Evolutionary conservation across 129 eudicot species (phyloP).

Genomic region (carrot (Daucus carota)): DH1_v3.0 NC_030382.2:57087501-57088000

Average conservation of each 20-base stretch:
- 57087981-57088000: no score
- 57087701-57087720: not conserved
- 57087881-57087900: not conserved
- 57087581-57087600: not conserved
- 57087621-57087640: not conserved
- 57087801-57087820: not conserved
- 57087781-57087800: not conserved
- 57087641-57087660: not conserved
- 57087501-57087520: not conserved
- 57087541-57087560: slow-evolving; percentile 51
- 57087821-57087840: not conserved
- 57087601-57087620: not conserved
- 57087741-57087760: not conserved
- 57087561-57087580: not conserved
- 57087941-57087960: no score
- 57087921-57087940: no score
- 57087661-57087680: not conserved
- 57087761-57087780: not conserved
- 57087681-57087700: not conserved
- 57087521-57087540: not conserved
- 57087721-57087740: not conserved
- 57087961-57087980: no score
- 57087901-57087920: not conserved
- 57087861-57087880: not conserved
- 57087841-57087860: not conserved